Evolutionary conservation across 768 basidiomycete genomes (phyloP).

Genomic region (Neoboletus brunneissimus): DNA sequence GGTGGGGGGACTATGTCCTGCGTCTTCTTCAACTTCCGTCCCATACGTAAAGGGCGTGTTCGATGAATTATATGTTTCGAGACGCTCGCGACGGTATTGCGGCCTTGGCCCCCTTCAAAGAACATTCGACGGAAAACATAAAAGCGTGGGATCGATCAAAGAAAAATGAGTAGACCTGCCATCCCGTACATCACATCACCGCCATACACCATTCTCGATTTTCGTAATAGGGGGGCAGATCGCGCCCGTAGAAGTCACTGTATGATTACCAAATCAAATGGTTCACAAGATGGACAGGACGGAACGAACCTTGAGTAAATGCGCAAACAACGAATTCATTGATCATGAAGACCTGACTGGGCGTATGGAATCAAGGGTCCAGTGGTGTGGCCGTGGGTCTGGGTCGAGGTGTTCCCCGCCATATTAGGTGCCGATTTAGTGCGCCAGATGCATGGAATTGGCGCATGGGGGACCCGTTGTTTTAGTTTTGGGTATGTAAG

Average conservation of each 20-base stretch:
- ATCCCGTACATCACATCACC: background rate
- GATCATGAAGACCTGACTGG: too few species aligned
- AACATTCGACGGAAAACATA: background rate
- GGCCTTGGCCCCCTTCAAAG: background rate
- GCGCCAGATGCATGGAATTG: background rate
- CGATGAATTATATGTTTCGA: background rate
- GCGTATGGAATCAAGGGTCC: background rate
- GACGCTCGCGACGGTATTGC: background rate
- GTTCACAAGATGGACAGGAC: background rate
- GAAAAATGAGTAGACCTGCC: background rate
- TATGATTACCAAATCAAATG: background rate
- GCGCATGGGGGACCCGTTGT: too few species aligned
- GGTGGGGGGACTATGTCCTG: background rate
- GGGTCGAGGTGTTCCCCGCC: background rate
- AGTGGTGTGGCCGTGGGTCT: background rate
- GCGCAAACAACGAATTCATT: background rate
- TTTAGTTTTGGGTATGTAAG: background rate
- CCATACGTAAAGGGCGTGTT: background rate
- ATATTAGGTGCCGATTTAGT: background rate
- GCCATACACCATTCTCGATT: background rate
- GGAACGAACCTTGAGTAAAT: background rate
- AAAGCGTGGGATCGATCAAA: background rate
- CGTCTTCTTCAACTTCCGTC: background rate
- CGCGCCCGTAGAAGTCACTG: background rate
- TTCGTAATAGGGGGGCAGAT: background rate